A percentile compares a stretch with the other conserved stretches of the same genome.
Conservation (phyloP, 176 grass and related monocot genomes). For the Cymbopogon citratus region DNA sequence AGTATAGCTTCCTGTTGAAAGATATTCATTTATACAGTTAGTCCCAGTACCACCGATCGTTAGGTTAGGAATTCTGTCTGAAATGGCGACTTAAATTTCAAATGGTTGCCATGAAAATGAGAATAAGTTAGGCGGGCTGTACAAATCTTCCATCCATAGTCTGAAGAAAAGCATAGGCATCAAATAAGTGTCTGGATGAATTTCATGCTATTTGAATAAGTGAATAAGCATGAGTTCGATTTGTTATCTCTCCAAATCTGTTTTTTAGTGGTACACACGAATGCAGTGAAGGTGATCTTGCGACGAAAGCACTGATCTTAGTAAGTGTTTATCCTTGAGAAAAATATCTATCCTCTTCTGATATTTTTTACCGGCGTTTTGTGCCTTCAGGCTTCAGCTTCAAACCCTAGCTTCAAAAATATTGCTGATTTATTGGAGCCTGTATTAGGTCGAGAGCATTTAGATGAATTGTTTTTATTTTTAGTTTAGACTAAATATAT, state of each 20-base stretch:
- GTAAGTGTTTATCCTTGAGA: not conserved
- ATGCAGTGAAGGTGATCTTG: not conserved
- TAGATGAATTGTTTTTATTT: not conserved
- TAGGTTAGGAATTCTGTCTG: not conserved
- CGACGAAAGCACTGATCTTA: not conserved
- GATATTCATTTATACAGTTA: slow-evolving; percentile 1
- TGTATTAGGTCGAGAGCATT: not conserved
- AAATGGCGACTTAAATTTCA: slow-evolving; percentile 7
- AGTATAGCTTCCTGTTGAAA: not conserved
- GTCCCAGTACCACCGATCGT: not conserved
- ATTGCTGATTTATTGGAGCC: too few relatives aligned
- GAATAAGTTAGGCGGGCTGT: not conserved
- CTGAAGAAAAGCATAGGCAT: slow-evolving; percentile 21
- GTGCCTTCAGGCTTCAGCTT: too few relatives aligned
- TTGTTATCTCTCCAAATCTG: not conserved
- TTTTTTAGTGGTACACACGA: not conserved
- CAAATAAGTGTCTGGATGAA: not conserved
- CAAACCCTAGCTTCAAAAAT: too few relatives aligned
- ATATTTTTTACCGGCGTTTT: not conserved
- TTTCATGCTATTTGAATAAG: not conserved
- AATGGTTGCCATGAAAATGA: not conserved
- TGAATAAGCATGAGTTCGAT: not conserved
- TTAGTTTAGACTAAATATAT: not conserved
- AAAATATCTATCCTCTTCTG: not conserved
- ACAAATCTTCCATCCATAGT: not conserved